Percentiles rank a stretch among this genome's conserved stretches.
Conservation (phyloP, 2,329 filamentous ascomycete genomes). For the Blastomyces percursus region DNA sequence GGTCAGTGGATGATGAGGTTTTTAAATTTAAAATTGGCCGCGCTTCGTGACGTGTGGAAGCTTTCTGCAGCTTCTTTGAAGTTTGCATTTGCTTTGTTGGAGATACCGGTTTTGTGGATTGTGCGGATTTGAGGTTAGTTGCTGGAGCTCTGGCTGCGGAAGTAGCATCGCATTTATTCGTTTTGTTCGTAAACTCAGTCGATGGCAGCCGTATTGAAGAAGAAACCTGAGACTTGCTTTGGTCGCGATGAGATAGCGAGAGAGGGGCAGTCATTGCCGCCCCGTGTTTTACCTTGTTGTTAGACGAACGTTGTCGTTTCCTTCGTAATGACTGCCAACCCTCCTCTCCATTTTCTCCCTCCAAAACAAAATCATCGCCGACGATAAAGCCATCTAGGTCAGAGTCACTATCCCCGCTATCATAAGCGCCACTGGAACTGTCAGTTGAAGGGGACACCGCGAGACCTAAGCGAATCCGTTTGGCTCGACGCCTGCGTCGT, state of each 20-base stretch:
- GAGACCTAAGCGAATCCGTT: conserved; percentile 20
- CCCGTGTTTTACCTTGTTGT: not conserved
- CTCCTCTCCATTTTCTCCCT: not conserved
- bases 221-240: not conserved
- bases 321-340: not conserved
- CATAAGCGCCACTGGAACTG: not conserved
- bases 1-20: not conserved
- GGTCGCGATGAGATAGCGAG: not conserved
- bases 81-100: not conserved
- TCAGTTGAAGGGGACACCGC: not conserved
- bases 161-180: not conserved
- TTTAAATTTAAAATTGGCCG: not conserved
- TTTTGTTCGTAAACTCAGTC: not conserved
- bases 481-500: conserved; percentile 21
- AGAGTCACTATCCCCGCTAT: conserved; percentile 1
- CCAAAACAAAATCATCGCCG: not conserved
- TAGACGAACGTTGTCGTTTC: not conserved
- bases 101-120: not conserved
- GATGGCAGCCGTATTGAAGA: not conserved
- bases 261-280: not conserved
- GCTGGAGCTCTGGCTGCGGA: not conserved
- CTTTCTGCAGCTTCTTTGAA: not conserved
- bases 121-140: not conserved
- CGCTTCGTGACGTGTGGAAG: not conserved
- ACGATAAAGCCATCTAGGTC: not conserved